phyloP scores from a whole-genome alignment of 2,329 filamentous ascomycete species.

The Fusarium sp. region DNA sequence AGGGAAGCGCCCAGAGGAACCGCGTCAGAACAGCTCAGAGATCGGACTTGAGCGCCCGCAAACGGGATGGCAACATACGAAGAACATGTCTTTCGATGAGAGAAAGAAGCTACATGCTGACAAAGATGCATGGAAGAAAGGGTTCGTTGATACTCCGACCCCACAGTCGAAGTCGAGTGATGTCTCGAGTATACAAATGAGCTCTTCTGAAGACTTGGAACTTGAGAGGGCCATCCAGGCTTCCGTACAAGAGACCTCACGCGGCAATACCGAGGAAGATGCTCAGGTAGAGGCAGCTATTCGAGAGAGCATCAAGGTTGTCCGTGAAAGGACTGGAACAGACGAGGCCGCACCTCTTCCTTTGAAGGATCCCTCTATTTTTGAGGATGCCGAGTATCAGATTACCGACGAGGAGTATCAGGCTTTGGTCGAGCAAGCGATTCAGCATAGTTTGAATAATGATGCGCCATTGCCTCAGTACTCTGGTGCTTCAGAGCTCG shows the following conservation, averaged over 20 bases:
- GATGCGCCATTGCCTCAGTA: constrained; percentile 38
- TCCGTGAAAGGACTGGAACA: constrained; percentile 52
- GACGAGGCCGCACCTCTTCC: constrained; percentile 44
- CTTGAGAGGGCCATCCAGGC: constrained; percentile 78
- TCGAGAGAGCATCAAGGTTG: constrained; percentile 74
- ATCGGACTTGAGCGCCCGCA: constrained; percentile 50
- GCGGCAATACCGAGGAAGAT: constrained; percentile 77
- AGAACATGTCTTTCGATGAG: constrained; percentile 64
- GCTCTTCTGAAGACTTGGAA: constrained; percentile 64
- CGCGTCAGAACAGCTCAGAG: constrained; percentile 23
- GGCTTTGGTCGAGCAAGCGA: constrained; percentile 66
- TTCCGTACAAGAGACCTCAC: constrained; percentile 77
- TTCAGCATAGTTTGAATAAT: constrained; percentile 62
- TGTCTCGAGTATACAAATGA: constrained; percentile 23
- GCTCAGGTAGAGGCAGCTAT: constrained; percentile 79
- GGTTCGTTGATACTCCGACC: constrained; percentile 35
- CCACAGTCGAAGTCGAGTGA: constrained; percentile 27
- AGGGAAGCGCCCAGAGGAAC: constrained; percentile 49
- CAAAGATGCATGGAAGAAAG: constrained; percentile 58
- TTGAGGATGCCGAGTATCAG: constrained; percentile 57
- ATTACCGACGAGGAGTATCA: constrained; percentile 71
- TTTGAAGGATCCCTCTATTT: constrained; percentile 50
- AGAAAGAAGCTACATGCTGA: constrained; percentile 63
- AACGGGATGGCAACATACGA: constrained; percentile 63
- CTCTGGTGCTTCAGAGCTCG: constrained; percentile 33